These are phyloP conservation scores for Colletotrichum abscissum DNA, from an alignment of 2,329 filamentous ascomycete species.

Conservation along the genomic window DNA sequence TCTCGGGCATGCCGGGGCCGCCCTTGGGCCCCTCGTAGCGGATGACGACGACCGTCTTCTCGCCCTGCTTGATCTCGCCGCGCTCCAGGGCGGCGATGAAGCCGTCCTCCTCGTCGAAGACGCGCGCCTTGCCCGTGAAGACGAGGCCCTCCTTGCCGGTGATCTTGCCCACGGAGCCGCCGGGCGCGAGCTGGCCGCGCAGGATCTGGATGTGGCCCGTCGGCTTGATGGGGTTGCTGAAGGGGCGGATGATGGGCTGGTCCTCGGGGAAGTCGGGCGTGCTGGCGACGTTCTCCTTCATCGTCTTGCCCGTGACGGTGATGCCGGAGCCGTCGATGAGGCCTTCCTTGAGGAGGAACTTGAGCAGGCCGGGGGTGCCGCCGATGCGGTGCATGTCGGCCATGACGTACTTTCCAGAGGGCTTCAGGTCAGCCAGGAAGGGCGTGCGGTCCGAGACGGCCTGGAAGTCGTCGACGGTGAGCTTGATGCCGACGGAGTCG, in stretches of 20 bases:
- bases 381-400: conserved; percentile 87
- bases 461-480: conserved; percentile 90
- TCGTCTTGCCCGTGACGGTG: conserved; percentile 90
- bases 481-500: conserved; percentile 82
- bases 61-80: conserved; percentile 83
- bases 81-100: conserved; percentile 82
- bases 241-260: conserved; percentile 83
- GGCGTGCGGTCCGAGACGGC: conserved; percentile 81
- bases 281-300: conserved; percentile 85
- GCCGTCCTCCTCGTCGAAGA: conserved; percentile 86
- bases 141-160: conserved; percentile 91
- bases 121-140: conserved; percentile 83
- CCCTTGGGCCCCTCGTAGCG: conserved; percentile 95
- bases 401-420: conserved; percentile 89
- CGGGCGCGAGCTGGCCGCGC: conserved; percentile 84
- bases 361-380: conserved; percentile 87
- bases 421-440: conserved; percentile 85
- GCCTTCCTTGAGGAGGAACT: conserved; percentile 85
- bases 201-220: conserved; percentile 93
- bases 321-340: conserved; percentile 83
- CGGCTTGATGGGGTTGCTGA: conserved; percentile 86
- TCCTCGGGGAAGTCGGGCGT: conserved; percentile 79
- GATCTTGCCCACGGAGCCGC: conserved; percentile 91
- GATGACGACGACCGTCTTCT: conserved; percentile 91
- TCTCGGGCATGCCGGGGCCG: conserved; percentile 94